phyloP scores from a whole-genome alignment of 2,329 filamentous ascomycete genomes.

The Colletotrichum tamarilloi region DNA sequence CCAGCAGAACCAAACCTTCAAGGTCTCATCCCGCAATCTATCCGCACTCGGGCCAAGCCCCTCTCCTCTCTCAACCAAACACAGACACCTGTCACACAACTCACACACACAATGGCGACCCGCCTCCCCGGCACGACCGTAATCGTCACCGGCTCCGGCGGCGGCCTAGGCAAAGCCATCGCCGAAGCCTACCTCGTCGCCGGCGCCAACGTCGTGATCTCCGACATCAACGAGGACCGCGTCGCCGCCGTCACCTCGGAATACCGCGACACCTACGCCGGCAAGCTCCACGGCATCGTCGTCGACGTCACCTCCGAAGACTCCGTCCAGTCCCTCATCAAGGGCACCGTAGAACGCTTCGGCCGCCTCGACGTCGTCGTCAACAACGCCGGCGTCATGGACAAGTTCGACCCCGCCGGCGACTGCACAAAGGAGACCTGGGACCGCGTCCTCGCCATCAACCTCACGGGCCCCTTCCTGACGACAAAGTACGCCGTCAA shows the following conservation, averaged over 20 bases:
- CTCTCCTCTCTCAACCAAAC: background rate
- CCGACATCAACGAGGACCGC: conserved; percentile 43
- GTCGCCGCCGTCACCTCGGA: conserved; percentile 20
- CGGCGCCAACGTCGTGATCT: conserved; percentile 47
- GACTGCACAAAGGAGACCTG: conserved; percentile 58
- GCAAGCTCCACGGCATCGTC: conserved; percentile 25
- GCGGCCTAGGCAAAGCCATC: conserved; percentile 46
- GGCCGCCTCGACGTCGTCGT: conserved; percentile 61
- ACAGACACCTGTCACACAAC: background rate
- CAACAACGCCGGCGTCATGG: conserved; percentile 70
- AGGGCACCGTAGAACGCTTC: conserved; percentile 29
- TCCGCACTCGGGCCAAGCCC: background rate
- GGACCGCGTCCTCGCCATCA: conserved; percentile 66
- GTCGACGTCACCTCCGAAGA: conserved; percentile 30
- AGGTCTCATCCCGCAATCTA: background rate
- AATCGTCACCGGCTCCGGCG: conserved; percentile 46
- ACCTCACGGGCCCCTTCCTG: conserved; percentile 66
- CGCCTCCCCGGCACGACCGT: conserved; percentile 41
- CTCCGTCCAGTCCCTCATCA: conserved; percentile 27
- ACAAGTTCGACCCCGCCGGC: conserved; percentile 65
- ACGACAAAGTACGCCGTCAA: conserved; percentile 63
- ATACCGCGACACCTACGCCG: conserved; percentile 29
- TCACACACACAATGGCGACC: conserved; percentile 1
- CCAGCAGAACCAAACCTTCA: background rate
- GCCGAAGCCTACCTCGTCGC: conserved; percentile 44